Base-by-base conservation (phyloP, 345 rosid species). In the Heritiera fomes region DNA sequence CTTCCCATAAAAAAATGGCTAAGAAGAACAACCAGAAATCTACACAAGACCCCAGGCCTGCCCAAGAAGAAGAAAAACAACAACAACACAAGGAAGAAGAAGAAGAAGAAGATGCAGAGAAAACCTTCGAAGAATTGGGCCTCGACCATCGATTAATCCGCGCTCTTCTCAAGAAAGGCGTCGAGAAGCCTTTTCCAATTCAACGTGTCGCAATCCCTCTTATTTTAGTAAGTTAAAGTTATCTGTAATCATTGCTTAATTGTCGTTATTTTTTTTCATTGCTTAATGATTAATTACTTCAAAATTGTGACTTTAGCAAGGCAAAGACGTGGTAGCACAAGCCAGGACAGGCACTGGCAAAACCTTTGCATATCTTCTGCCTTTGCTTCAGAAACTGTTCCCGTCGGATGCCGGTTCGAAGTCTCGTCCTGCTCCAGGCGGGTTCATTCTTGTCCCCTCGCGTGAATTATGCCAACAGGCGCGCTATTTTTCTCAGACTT, bases 321-420 rank as follows among this genome's bases (percentile, higher is more conserved):
- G 99, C 6, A 95, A 95, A 77, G 99, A 95, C 80, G 96, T 93
- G 74, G 93, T 95, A 76, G 99, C 97, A 23, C 85, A 87, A 73
- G 99, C 98, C 1, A 93, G 94, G 83, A 95, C 97, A 0, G 98
- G 98, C 6, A 93, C 95, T 0, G 99, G 99, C 9, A 95, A 93
- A 85, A 93, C 99, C 7, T 83, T 93, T 34, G 98, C 99, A 4
- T 95, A 95, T 78, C 85, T 93, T 47, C 87, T 93, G 1, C 99
- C 97, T 61, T 74, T 95, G 87, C 97, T 93, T 49, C 99, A 95
- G 75, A 95, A 87, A 88, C 90, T 95, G 23, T 86, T 93, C 58
- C 45, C 88, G 0, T 55, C 30, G 10, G 86, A 74, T 41, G 81
- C 87, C 5, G 85, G 84, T 47, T 82, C 79, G 15, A 92, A 84